Base-by-base conservation (phyloP, 106 monocot species). In the Dioscorea zingiberensis region DNA sequence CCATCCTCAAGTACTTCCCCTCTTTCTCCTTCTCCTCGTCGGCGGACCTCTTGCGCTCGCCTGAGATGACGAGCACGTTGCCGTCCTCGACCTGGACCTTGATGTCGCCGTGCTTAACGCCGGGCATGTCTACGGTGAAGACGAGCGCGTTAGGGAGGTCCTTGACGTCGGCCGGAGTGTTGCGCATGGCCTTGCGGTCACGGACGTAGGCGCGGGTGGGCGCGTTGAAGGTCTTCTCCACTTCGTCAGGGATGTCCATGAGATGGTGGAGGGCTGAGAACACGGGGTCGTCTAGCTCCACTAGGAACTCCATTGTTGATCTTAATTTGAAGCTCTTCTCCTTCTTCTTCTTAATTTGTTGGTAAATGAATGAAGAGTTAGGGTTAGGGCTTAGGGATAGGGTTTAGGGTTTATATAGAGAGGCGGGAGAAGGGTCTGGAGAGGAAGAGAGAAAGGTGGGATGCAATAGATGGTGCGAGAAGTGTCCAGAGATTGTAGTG, bases 1-100 rank as follows among this genome's bases (percentile, higher is more conserved):
- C 91, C 81, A 87, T 81, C 55, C 78, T 55, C 60, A 91, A 53
- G 55, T 78, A 87, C 81, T 84, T 84, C n/a, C 69, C 73, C 0
- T 54, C 85, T 59, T 84, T 48, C 76, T 23, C 75, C 72, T 60
- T 61, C 13, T 60, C 55, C 16, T 77, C 32, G 18, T 72, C 76
- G 12, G 8, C 59, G 29, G 15, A 27, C 45, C 76, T 51, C 63
- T 64, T 67, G 28, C 81, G 54, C 72, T 76, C 81, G 0, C 81
- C 81, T 47, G 76, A 76, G 38, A 81, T 47, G 48, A 69, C 64
- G 48, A 79, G 63, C 28, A 70, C 57, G 45, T 65, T 69, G 44
- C 48, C 82, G 29, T 77, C 82, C 76, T 82, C 81, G 26, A 82
- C 59, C 69, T 69, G 69, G 47, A 79, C 79, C 53, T 70, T 79